Evolutionary conservation across 768 basidiomycete species (phyloP).

Genomic region (Termitomyces eurrhizus): DNA sequence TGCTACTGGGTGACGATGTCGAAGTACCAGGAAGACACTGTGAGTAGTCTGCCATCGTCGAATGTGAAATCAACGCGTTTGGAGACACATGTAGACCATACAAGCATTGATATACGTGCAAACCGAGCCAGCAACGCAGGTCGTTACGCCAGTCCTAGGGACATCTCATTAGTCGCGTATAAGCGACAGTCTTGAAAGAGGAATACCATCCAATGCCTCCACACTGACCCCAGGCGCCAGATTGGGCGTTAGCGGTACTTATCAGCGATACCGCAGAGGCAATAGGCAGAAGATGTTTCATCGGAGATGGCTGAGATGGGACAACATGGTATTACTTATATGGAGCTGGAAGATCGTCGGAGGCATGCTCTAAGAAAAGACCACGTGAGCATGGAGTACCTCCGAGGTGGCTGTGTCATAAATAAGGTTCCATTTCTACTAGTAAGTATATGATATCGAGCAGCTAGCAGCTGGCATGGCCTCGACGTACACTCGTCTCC

Average conservation of each 20-base stretch:
- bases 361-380: background rate
- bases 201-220: slow-evolving; percentile 35
- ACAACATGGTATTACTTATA: slow-evolving; percentile 2
- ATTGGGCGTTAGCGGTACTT: slow-evolving; percentile 28
- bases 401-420: slow-evolving; percentile 2
- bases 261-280: slow-evolving; percentile 13
- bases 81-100: slow-evolving; percentile 20
- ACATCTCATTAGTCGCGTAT: background rate
- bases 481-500: slow-evolving; percentile 15
- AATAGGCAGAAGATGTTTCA: slow-evolving; percentile 14
- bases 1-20: slow-evolving; percentile 19
- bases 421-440: background rate
- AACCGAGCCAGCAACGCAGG: slow-evolving; percentile 39
- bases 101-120: slow-evolving; percentile 39
- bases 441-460: background rate
- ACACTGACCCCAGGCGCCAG: slow-evolving; percentile 39
- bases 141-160: slow-evolving; percentile 37
- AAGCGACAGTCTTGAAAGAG: background rate
- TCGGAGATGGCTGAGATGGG: background rate
- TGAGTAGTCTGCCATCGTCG: slow-evolving; percentile 39
- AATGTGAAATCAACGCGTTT: background rate
- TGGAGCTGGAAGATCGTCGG: slow-evolving; percentile 13
- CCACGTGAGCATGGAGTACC: slow-evolving; percentile 6
- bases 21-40: slow-evolving; percentile 45
- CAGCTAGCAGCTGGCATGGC: slow-evolving; percentile 15